A percentile compares a stretch with the other conserved stretches of the same genome.
Evolutionary conservation across 305 asterid species (phyloP).

Genomic region (Fraxinus xanthoxyloides): DNA sequence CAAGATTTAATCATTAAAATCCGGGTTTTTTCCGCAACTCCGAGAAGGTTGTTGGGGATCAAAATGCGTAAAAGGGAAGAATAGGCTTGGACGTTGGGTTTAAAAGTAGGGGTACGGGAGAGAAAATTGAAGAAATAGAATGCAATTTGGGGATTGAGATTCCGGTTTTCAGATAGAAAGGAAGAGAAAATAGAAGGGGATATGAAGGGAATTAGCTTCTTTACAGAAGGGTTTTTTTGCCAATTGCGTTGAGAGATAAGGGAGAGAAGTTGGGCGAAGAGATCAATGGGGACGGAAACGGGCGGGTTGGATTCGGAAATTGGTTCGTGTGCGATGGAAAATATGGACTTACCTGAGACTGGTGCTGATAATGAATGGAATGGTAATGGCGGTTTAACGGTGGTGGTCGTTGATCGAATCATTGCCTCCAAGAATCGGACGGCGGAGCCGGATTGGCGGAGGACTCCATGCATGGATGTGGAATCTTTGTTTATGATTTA

Average conservation of each 20-base stretch:
- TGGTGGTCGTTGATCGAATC: constrained; percentile 30
- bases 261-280: constrained; percentile 41
- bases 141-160: constrained; percentile 58
- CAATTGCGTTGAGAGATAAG: constrained; percentile 58
- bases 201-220: constrained; percentile 49
- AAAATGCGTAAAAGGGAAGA: constrained; percentile 53
- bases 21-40: constrained; percentile 44
- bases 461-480: constrained; percentile 46
- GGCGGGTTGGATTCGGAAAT: constrained; percentile 16
- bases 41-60: constrained; percentile 37
- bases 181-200: constrained; percentile 52
- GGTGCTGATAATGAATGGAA: neutral
- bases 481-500: neutral
- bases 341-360: constrained; percentile 36
- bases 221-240: constrained; percentile 58
- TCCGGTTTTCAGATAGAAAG: constrained; percentile 51
- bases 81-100: constrained; percentile 45
- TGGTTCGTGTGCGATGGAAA: constrained; percentile 29
- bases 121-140: constrained; percentile 45
- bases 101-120: constrained; percentile 48
- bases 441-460: constrained; percentile 32
- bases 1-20: constrained; percentile 58
- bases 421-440: constrained; percentile 29
- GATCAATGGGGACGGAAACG: constrained; percentile 19
- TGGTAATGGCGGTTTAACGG: constrained; percentile 19